These are phyloP conservation scores for Euphorbia schlechtendalii DNA, from an alignment of 441 rosid species.

Conservation along the genomic window DNA sequence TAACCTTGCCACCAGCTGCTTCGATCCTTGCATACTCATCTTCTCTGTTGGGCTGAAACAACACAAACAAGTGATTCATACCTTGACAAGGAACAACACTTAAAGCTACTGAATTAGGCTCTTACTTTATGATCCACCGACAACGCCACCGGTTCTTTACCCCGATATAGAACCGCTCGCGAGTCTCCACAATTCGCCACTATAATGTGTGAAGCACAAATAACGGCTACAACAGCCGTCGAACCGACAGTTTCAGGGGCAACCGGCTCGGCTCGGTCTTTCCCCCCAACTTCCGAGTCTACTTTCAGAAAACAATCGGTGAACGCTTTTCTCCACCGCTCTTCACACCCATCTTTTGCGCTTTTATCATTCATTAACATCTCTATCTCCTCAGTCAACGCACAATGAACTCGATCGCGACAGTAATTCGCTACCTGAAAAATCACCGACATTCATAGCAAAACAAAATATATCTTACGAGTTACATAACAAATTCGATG, in stretches of 20 bases:
- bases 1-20: constrained; percentile 91
- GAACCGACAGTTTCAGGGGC: constrained; percentile 94
- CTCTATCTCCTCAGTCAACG: constrained; percentile 49
- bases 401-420: constrained; percentile 50
- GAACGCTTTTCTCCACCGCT: constrained; percentile 66
- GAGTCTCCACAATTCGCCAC: constrained; percentile 94
- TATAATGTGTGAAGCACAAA: constrained; percentile 71
- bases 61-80: constrained; percentile 11
- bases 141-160: constrained; percentile 75
- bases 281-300: constrained; percentile 71
- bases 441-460: constrained; percentile 9
- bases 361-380: constrained; percentile 34
- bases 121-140: constrained; percentile 89
- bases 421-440: constrained; percentile 83
- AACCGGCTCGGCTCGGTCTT: constrained; percentile 42
- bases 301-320: constrained; percentile 64
- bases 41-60: constrained; percentile 74
- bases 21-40: constrained; percentile 91
- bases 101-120: constrained; percentile 3
- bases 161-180: constrained; percentile 83
- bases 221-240: constrained; percentile 74
- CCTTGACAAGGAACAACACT: constrained; percentile 7
- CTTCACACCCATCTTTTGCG: constrained; percentile 44
- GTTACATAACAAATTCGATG: too few relatives aligned
- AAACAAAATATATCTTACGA: not conserved